Conservation (phyloP, 2,329 filamentous ascomycete species). For the Pseudogymnoascus sp. region DNA sequence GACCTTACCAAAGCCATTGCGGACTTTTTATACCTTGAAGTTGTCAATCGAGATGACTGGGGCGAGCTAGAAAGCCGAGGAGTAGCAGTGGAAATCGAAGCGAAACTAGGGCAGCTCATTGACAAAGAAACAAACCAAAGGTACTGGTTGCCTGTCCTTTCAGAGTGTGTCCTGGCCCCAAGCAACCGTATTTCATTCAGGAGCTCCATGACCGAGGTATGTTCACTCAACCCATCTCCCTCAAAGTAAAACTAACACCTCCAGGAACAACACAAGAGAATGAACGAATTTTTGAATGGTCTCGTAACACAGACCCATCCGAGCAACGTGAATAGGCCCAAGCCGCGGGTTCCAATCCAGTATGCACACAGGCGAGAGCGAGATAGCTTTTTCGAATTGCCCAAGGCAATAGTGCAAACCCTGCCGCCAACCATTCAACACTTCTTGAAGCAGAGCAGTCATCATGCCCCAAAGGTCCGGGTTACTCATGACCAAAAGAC, state of each 20-base stretch:
- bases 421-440: constrained; percentile 56
- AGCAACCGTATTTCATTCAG: constrained; percentile 61
- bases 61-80: constrained; percentile 55
- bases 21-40: constrained; percentile 69
- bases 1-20: constrained; percentile 69
- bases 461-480: constrained; percentile 46
- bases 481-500: constrained; percentile 72
- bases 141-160: constrained; percentile 57
- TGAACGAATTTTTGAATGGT: constrained; percentile 80
- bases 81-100: constrained; percentile 85
- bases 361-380: constrained; percentile 78
- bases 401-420: constrained; percentile 47
- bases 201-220: constrained; percentile 84
- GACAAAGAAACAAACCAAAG: constrained; percentile 64
- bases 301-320: constrained; percentile 53
- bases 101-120: constrained; percentile 78
- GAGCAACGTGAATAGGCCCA: constrained; percentile 34
- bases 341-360: constrained; percentile 53
- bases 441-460: constrained; percentile 37
- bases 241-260: constrained; percentile 1
- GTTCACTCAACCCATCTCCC: constrained; percentile 24
- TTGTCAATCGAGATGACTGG: constrained; percentile 60
- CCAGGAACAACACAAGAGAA: constrained; percentile 68
- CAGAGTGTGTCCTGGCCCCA: constrained; percentile 62
- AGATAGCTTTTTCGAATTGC: constrained; percentile 77